Evolutionary conservation across 2,329 filamentous ascomycete species (phyloP).

Genomic region (Ascochyta clinopodiicola): DNA sequence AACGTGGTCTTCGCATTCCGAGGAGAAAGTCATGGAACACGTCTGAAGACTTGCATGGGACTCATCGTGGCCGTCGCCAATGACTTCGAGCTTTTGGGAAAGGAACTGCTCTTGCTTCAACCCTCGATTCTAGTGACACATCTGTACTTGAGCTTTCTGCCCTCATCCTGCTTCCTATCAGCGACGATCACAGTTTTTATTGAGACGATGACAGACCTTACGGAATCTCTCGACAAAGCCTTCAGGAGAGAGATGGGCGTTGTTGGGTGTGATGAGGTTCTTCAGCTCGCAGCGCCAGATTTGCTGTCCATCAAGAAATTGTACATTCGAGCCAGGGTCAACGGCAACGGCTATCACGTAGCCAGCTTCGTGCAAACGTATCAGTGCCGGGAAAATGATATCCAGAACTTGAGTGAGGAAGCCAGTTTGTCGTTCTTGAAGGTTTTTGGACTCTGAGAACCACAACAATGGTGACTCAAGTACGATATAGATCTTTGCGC

Average conservation of each 20-base stretch:
- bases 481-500: constrained; percentile 7
- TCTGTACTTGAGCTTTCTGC: constrained; percentile 12
- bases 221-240: constrained; percentile 9
- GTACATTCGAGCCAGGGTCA: constrained; percentile 13
- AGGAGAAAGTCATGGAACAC: too few species aligned
- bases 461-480: constrained; percentile 9
- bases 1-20: too few species aligned
- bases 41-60: too few species aligned
- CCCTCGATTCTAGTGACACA: background rate
- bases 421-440: constrained; percentile 12
- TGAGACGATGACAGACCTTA: background rate
- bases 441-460: constrained; percentile 8
- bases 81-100: background rate
- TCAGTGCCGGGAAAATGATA: constrained; percentile 9
- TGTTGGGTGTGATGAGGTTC: constrained; percentile 14
- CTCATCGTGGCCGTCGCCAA: background rate
- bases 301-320: constrained; percentile 11
- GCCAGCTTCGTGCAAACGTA: background rate
- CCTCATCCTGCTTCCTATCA: constrained; percentile 9
- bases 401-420: constrained; percentile 7
- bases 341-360: constrained; percentile 6
- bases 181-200: background rate
- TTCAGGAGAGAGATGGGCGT: constrained; percentile 8
- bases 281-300: constrained; percentile 16
- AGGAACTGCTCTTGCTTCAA: background rate